Percentiles rank a stretch among this genome's conserved stretches.
These are phyloP conservation scores for Xylaria sp. DNA, from an alignment of 2,329 filamentous ascomycete species.

Conservation along the genomic window DNA sequence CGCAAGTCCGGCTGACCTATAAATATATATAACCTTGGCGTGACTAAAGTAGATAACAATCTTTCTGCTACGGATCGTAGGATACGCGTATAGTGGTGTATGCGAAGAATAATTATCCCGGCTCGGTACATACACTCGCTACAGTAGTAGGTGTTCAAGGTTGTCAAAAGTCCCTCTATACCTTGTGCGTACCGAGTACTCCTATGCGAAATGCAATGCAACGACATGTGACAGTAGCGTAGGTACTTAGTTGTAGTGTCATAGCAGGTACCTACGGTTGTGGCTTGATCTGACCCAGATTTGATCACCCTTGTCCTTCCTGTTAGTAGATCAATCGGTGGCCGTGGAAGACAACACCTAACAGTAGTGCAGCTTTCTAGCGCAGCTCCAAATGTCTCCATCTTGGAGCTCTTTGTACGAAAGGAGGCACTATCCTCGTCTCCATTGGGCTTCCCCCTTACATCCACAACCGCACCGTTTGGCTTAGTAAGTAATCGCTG, in stretches of 20 bases:
- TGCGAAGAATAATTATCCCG: slow-evolving; percentile 3
- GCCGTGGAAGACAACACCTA: slow-evolving; percentile 12
- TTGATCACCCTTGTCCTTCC: slow-evolving; percentile 4
- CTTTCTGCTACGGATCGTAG: neutral
- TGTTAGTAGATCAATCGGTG: slow-evolving; percentile 14
- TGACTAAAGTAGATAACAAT: slow-evolving; percentile 1
- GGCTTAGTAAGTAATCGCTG: slow-evolving; percentile 33
- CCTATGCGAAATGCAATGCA: slow-evolving; percentile 25
- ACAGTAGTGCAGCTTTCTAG: too few species aligned
- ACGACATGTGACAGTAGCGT: slow-evolving; percentile 27
- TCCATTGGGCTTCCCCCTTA: slow-evolving; percentile 23
- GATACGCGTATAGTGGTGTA: neutral
- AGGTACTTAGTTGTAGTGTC: neutral
- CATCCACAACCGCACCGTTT: slow-evolving; percentile 14
- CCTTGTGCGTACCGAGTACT: slow-evolving; percentile 20
- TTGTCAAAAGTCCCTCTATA: slow-evolving; percentile 35
- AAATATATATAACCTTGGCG: slow-evolving; percentile 10
- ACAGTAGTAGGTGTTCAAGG: neutral
- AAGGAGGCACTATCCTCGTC: slow-evolving; percentile 9
- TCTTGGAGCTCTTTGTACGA: slow-evolving; percentile 23
- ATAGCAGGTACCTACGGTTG: slow-evolving; percentile 21
- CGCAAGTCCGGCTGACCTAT: slow-evolving; percentile 7
- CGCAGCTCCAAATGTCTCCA: slow-evolving; percentile 2
- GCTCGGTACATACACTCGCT: neutral
- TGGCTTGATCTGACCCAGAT: slow-evolving; percentile 34